Evolutionary conservation across 164 flowering plant species (phyloP), one percentile per base, ranked within the genome.

Genomic region (Houttuynia cordata): DNA sequence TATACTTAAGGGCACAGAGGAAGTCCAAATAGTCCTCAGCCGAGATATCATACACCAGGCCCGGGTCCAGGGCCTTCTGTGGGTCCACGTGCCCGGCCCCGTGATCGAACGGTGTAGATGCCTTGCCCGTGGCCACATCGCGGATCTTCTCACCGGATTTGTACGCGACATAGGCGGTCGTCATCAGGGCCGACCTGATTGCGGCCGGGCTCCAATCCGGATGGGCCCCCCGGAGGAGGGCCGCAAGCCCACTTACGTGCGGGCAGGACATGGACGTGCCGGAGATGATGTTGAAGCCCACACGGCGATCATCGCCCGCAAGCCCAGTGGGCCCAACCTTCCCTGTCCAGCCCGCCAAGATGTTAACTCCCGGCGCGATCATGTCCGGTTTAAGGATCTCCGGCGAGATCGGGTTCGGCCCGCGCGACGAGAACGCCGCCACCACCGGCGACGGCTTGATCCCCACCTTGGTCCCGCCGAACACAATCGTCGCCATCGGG

Each of bases 261-360:
- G 97, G 97, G 68, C 95, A 85, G 19, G 97, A 79, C 97, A 90
- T 90, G 8, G 97, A 90, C 40, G 97, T 90, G 1, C 97, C 97
- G 0, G 96, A 89, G 18, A 90, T 72, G 25, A 87, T 84, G 77
- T 83, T 87, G 76, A 82, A 90, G 45, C 45, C 65, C 15, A 83
- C 87, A 0, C 74, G 75, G 50, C 97, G 68, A 0, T 57, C 67
- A 62, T 90, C 97, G 3, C 15, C 60, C 0, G 59, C 18, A 52
- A 85, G 61, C 13, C 83, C 87, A 0, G 91, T 81, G 10, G 97
- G 97, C 12, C 85, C 82, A 9, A 62, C 75, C 30, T 68, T 68
- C 3, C 83, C 86, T 0, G 91, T 75, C 97, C 97, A 90, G 4
- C 85, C 91, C 2, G 97, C 97, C 8, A 88, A 69, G 66, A 91